Evolutionary conservation across 768 basidiomycete genomes (phyloP).

Genomic region (Amanita molliuscula): DNA sequence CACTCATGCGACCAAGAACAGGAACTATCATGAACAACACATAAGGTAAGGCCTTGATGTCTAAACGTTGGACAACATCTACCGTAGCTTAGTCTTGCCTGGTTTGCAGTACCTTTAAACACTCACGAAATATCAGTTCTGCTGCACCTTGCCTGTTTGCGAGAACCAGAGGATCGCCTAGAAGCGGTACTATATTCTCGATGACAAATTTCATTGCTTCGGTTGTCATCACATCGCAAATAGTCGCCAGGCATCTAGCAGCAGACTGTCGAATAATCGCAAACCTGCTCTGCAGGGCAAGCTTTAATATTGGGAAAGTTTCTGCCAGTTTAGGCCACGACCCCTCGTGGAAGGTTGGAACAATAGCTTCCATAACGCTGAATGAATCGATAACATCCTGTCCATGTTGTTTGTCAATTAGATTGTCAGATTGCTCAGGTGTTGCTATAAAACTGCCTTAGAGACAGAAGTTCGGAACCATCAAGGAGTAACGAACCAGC

Average conservation of each 20-base stretch:
- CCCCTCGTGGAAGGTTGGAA: conserved; percentile 60
- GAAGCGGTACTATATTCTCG: conserved; percentile 67
- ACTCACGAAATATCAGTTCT: conserved; percentile 87
- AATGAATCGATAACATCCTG: conserved; percentile 91
- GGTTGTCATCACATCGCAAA: conserved; percentile 78
- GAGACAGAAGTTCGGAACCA: background rate
- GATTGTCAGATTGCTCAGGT: conserved; percentile 44
- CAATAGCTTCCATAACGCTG: conserved; percentile 78
- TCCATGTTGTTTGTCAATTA: conserved; percentile 64
- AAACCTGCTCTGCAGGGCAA: conserved; percentile 77
- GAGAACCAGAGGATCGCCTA: conserved; percentile 68
- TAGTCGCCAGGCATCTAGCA: conserved; percentile 76
- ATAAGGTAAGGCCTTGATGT: conserved; percentile 92
- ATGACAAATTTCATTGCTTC: conserved; percentile 89
- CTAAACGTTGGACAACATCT: conserved; percentile 90
- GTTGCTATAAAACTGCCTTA: conserved; percentile 28
- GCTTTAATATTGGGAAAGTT: conserved; percentile 66
- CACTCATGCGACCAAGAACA: conserved; percentile 95
- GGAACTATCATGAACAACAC: conserved; percentile 96
- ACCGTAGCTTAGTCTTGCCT: conserved; percentile 10
- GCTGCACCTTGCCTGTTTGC: conserved; percentile 82
- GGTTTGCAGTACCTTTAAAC: background rate
- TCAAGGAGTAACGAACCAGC: conserved; percentile 35
- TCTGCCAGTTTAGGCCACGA: conserved; percentile 61
- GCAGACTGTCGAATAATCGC: conserved; percentile 87